Evolutionary conservation across 2,329 filamentous ascomycete genomes (phyloP).

Genomic region (Alternaria panax): DNA sequence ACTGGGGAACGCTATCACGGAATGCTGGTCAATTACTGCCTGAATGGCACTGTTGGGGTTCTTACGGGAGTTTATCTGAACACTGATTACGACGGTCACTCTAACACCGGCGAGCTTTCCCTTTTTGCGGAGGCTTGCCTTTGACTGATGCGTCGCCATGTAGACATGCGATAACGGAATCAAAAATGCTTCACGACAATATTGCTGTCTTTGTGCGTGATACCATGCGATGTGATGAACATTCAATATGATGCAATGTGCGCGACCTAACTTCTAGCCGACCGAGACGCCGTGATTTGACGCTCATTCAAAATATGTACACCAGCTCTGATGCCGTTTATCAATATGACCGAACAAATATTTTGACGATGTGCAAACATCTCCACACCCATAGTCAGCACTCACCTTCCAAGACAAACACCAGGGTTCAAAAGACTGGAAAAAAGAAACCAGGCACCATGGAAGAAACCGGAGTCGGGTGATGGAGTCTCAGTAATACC

Average conservation of each 20-base stretch:
- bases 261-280: neutral
- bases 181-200: conserved; percentile 50
- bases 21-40: conserved; percentile 44
- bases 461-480: too few relatives aligned
- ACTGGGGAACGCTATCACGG: conserved; percentile 36
- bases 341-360: neutral
- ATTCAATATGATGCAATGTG: conserved; percentile 2
- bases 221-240: neutral
- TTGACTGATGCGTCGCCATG: conserved; percentile 48
- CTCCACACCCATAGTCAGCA: too few relatives aligned
- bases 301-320: neutral
- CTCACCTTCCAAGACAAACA: too few relatives aligned
- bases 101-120: conserved; percentile 49
- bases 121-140: conserved; percentile 39
- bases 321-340: neutral
- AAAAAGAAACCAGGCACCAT: too few relatives aligned
- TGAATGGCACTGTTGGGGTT: conserved; percentile 39
- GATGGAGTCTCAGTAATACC: too few relatives aligned
- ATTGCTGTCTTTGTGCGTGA: conserved; percentile 17
- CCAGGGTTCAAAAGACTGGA: too few relatives aligned
- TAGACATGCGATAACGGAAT: conserved; percentile 46
- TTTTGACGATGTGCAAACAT: too few relatives aligned
- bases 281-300: neutral
- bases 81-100: conserved; percentile 35
- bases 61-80: conserved; percentile 46